Percentiles rank a stretch among this genome's conserved stretches.
Evolutionary conservation across 1,284 basidiomycete genomes (phyloP).

Genomic region (Trichosporon coremiiforme): DNA sequence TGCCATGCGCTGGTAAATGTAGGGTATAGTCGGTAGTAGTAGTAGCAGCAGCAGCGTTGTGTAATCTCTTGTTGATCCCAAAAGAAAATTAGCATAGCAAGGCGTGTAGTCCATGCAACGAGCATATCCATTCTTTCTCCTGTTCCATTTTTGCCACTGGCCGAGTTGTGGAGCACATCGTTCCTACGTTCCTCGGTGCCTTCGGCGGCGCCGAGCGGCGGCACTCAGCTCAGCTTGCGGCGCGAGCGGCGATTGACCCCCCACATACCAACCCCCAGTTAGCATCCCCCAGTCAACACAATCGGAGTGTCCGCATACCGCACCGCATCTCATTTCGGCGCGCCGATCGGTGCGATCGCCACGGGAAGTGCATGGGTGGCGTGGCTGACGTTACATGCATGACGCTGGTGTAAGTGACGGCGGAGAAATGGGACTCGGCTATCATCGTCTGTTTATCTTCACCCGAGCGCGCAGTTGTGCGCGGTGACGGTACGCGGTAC

Average conservation of each 20-base stretch:
- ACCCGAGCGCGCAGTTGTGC: neutral
- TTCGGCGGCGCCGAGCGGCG: neutral
- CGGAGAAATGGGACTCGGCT: neutral
- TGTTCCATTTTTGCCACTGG: neutral
- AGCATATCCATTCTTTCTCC: slow-evolving; percentile 17
- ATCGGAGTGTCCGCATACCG: too few relatives aligned
- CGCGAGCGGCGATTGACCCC: neutral
- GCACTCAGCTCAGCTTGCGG: too few relatives aligned
- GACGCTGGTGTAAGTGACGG: neutral
- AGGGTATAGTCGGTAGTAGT: neutral
- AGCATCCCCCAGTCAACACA: too few relatives aligned
- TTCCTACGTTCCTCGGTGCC: slow-evolving; percentile 6
- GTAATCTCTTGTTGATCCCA: neutral
- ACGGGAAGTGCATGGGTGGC: neutral
- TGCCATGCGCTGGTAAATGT: slow-evolving; percentile 48
- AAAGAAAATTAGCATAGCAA: slow-evolving; percentile 21
- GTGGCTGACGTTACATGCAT: neutral
- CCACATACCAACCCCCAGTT: neutral
- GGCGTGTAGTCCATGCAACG: slow-evolving; percentile 19
- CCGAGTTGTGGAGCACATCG: neutral
- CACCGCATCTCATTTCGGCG: too few relatives aligned
- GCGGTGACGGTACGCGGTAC: neutral
- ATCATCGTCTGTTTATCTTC: slow-evolving; percentile 1
- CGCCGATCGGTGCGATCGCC: neutral
- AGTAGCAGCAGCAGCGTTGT: slow-evolving; percentile 8